phyloP scores from a whole-genome alignment of 805 yeast species.

The Wickerhamomyces chaumierensis region DNA sequence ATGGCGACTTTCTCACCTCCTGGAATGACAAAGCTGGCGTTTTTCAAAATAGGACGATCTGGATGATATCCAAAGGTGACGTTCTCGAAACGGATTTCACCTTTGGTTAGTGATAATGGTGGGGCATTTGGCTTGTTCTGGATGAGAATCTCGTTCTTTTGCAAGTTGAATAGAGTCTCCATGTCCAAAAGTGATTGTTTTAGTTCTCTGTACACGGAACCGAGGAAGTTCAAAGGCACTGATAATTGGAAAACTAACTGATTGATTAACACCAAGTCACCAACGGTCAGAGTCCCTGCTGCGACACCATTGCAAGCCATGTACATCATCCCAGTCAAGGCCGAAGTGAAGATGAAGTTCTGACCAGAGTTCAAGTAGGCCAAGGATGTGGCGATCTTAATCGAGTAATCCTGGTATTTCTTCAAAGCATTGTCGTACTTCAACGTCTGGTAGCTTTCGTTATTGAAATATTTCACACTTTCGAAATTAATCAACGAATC shows the following conservation, averaged over 20 bases:
- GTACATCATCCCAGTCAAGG: constrained; percentile 94
- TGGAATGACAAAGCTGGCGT: constrained; percentile 78
- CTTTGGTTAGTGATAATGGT: constrained; percentile 36
- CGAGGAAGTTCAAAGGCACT: constrained; percentile 88
- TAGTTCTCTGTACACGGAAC: constrained; percentile 90
- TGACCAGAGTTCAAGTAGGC: constrained; percentile 76
- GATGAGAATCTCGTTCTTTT: constrained; percentile 60
- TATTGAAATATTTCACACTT: constrained; percentile 89
- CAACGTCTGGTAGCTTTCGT: constrained; percentile 68
- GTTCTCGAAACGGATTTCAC: constrained; percentile 80
- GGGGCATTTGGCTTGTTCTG: constrained; percentile 52
- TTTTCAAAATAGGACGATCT: constrained; percentile 71
- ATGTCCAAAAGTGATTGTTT: constrained; percentile 89
- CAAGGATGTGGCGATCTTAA: constrained; percentile 75
- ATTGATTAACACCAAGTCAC: constrained; percentile 88
- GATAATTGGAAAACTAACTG: constrained; percentile 93
- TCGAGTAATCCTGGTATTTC: constrained; percentile 56
- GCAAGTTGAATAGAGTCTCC: constrained; percentile 88
- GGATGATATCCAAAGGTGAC: constrained; percentile 90
- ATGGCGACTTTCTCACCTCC: constrained; percentile 87
- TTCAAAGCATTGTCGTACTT: constrained; percentile 70
- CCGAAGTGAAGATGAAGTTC: constrained; percentile 71
- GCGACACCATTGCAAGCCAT: constrained; percentile 96
- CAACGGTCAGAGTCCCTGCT: constrained; percentile 72
- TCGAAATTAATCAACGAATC: constrained; percentile 92